phyloP scores from a whole-genome alignment of 192 early-diverging fungal genomes.

The Endogone sp. region DNA sequence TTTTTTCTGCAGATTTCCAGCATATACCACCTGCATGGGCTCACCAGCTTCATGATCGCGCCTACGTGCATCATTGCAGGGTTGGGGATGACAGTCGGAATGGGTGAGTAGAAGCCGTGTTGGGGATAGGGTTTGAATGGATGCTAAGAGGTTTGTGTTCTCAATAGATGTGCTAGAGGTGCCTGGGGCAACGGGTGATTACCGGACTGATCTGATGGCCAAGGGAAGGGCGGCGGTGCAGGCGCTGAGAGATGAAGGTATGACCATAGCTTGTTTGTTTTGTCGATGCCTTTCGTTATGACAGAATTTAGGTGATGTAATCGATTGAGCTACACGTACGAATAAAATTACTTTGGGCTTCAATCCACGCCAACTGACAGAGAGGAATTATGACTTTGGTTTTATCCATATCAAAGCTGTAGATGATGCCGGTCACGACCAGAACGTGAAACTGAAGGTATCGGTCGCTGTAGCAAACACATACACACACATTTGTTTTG shows the following conservation, averaged over 20 bases:
- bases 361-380: not conserved
- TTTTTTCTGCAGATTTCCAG: slow-evolving; percentile 12
- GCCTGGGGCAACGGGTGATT: slow-evolving; percentile 27
- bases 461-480: not conserved
- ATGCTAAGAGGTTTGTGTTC: not conserved
- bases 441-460: slow-evolving; percentile 19
- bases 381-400: slow-evolving; percentile 21
- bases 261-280: not conserved
- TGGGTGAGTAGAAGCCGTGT: slow-evolving; percentile 7
- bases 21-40: slow-evolving; percentile 16
- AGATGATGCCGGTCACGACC: slow-evolving; percentile 32
- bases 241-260: not conserved
- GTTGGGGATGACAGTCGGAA: slow-evolving; percentile 26
- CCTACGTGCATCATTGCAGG: slow-evolving; percentile 35
- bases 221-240: slow-evolving; percentile 17
- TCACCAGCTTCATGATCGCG: slow-evolving; percentile 26
- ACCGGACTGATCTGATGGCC: slow-evolving; percentile 19
- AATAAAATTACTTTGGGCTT: too few species aligned
- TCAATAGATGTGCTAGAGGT: slow-evolving; percentile 17
- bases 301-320: too few species aligned
- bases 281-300: too few species aligned
- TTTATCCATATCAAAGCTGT: slow-evolving; percentile 33
- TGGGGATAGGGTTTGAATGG: too few species aligned
- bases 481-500: slow-evolving; percentile 2
- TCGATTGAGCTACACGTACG: too few species aligned